These are phyloP conservation scores for Penicillium sp. DNA, from an alignment of 2,329 filamentous ascomycete genomes.

Conservation along the genomic window DNA sequence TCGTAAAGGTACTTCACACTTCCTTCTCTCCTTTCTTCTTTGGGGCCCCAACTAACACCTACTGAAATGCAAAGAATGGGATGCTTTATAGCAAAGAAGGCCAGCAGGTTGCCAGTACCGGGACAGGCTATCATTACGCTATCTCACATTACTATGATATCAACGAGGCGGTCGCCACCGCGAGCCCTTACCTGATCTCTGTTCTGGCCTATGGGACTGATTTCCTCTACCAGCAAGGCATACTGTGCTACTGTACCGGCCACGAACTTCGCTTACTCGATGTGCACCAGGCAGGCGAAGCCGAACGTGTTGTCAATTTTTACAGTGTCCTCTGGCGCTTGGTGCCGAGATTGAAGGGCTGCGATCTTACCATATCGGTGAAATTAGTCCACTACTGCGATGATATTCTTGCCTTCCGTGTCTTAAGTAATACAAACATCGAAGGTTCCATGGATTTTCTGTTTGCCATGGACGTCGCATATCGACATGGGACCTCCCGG, in stretches of 20 bases:
- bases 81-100: conserved; percentile 50
- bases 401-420: not conserved
- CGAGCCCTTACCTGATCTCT: conserved; percentile 64
- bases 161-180: conserved; percentile 61
- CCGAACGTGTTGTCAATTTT: conserved; percentile 62
- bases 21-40: not conserved
- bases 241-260: conserved; percentile 65
- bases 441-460: not conserved
- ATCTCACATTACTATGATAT: conserved; percentile 64
- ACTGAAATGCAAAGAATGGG: conserved; percentile 39
- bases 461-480: not conserved
- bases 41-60: conserved; percentile 3
- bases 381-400: not conserved
- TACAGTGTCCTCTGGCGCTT: conserved; percentile 36
- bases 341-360: not conserved
- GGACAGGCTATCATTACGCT: conserved; percentile 53
- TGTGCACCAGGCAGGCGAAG: conserved; percentile 52
- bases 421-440: not conserved
- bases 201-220: conserved; percentile 62
- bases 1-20: conserved; percentile 57
- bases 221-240: conserved; percentile 65
- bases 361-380: not conserved
- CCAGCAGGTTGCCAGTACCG: conserved; percentile 36
- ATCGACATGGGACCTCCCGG: not conserved
- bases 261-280: conserved; percentile 61